Conservation (phyloP, 169 alveolate species). For the Cryptosporidium muris region DNA sequence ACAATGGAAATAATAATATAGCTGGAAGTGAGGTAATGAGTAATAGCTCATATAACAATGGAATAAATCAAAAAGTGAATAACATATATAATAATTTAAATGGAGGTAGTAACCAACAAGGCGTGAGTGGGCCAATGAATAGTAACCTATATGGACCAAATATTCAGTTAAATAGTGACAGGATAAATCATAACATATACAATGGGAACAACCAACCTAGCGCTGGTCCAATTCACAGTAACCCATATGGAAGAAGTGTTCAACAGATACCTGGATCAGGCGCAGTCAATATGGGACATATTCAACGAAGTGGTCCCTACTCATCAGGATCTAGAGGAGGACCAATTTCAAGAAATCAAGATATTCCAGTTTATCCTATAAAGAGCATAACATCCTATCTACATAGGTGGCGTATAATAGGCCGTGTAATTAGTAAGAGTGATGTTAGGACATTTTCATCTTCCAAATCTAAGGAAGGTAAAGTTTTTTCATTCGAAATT, state of each 20-base stretch:
- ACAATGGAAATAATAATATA: too few species aligned
- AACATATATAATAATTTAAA: background rate
- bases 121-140: background rate
- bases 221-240: background rate
- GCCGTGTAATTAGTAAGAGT: slow-evolving; percentile 68
- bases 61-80: too few species aligned
- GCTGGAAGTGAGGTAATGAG: too few species aligned
- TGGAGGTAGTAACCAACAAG: background rate
- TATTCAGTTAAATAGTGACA: background rate
- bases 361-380: slow-evolving; percentile 58
- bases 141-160: background rate
- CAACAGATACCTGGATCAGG: slow-evolving; percentile 21
- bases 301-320: slow-evolving; percentile 48
- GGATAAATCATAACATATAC: background rate
- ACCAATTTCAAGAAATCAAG: slow-evolving; percentile 64
- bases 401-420: slow-evolving; percentile 72
- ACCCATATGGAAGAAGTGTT: background rate
- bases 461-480: slow-evolving; percentile 70
- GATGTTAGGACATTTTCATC: slow-evolving; percentile 68
- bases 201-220: too few species aligned
- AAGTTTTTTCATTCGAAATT: slow-evolving; percentile 71
- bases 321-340: background rate
- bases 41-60: too few species aligned
- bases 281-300: slow-evolving; percentile 9
- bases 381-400: slow-evolving; percentile 53